Base-by-base conservation (phyloP, 176 grass and related monocot genomes). In the Triticum urartu region DNA sequence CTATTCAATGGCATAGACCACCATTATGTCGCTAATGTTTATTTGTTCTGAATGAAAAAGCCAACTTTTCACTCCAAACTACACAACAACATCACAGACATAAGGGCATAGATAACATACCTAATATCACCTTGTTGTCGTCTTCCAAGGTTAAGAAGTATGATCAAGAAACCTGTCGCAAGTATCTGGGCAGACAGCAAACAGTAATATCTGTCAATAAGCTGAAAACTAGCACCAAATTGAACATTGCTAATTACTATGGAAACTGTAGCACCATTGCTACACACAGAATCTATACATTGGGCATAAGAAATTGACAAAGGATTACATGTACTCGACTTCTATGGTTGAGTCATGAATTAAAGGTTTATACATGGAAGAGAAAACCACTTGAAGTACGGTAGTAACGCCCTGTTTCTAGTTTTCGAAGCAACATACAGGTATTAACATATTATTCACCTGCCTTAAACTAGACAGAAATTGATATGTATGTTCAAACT, bases 121-220 rank as follows among this genome's bases (percentile, higher is more conserved):
- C 93, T 98, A 69, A 94, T 81, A 82, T 98, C 96, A 60, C 96
- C 96, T 75, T 94, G 90, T 67, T 98, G 91, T 67, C 86, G 80
- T 69, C 88, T 95, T 81, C 96, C 96, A 25, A 98, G 96, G 86
- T 98, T 98, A 65, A 88, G 81, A 86, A 98, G 84, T 88, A 98
- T 98, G 84, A 98, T 74, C 39, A 95, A 83, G 87, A 98, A 98
- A 48, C 96, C 90, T 2, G 91, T 95, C 64, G 66, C 86, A 85
- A 95, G 88, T 87, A 98, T 95, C 96, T 98, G 86, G 38, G 88
- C 47, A 90, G 62, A 64, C 21, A 88, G 12, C 1, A 63, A 84
- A 50, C 2, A 69, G 47, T 64, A 87, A 26, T 32, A 78, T 81
- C 36, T 59, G n/a, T 58, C 39, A 87, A 56, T 84, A 81, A 83